Evolutionary conservation across 176 grass and related monocot species (phyloP).

Genomic region (Hordeum vulgare): MorexV3_pseudomolecules_assembly NC_058524.1:443382516-443383015

Average conservation of each 20-base stretch:
- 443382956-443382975: background rate
- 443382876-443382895: slow-evolving; percentile 59
- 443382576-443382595: slow-evolving; percentile 89
- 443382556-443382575: slow-evolving; percentile 93
- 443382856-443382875: slow-evolving; percentile 71
- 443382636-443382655: slow-evolving; percentile 84
- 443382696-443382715: slow-evolving; percentile 31
- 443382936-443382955: background rate
- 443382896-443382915: slow-evolving; percentile 25
- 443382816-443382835: slow-evolving; percentile 88
- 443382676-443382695: slow-evolving; percentile 25
- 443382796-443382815: slow-evolving; percentile 93
- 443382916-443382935: background rate
- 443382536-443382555: slow-evolving; percentile 97
- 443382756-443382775: slow-evolving; percentile 87
- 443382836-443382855: slow-evolving; percentile 80
- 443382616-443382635: slow-evolving; percentile 71
- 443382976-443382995: background rate
- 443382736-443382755: slow-evolving; percentile 81
- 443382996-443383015: background rate
- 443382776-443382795: slow-evolving; percentile 83
- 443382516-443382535: slow-evolving; percentile 79
- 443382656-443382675: slow-evolving; percentile 26
- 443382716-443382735: slow-evolving; percentile 71
- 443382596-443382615: slow-evolving; percentile 92